phyloP scores from a whole-genome alignment of 148 eudicot species.

The Rhododendron vialii region DNA sequence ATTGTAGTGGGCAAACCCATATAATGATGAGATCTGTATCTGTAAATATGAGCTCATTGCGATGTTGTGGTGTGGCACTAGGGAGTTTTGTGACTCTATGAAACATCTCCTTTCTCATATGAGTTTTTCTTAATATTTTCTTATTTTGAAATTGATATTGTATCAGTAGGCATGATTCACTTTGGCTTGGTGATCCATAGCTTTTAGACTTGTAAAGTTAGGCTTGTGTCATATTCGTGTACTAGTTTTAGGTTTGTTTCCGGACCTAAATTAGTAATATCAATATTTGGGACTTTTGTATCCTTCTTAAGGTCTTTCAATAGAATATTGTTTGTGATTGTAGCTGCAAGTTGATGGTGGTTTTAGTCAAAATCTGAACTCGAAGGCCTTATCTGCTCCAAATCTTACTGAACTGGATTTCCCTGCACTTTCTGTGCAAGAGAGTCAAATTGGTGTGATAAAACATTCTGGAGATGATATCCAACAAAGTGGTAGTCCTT shows the following conservation, averaged over 20 bases:
- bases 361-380: conserved; percentile 49
- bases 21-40: not conserved
- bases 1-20: not conserved
- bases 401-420: conserved; percentile 72
- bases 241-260: not conserved
- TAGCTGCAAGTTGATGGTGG: conserved; percentile 93
- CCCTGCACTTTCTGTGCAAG: conserved; percentile 67
- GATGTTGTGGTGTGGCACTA: not conserved
- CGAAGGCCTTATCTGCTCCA: conserved; percentile 69
- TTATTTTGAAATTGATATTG: not conserved
- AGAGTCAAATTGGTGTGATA: conserved; percentile 41
- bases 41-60: conserved; percentile 1
- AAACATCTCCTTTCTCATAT: not conserved
- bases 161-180: conserved; percentile 3
- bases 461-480: conserved; percentile 55
- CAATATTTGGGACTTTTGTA: not conserved
- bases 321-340: conserved; percentile 20
- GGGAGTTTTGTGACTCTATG: not conserved
- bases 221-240: conserved; percentile 1
- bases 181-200: not conserved
- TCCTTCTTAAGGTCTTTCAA: not conserved
- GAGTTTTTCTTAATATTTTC: not conserved
- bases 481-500: conserved; percentile 48
- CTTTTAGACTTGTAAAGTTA: not conserved
- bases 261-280: not conserved